phyloP scores from a whole-genome alignment of 257 asterid genomes.

The Ilex asprella region DNA sequence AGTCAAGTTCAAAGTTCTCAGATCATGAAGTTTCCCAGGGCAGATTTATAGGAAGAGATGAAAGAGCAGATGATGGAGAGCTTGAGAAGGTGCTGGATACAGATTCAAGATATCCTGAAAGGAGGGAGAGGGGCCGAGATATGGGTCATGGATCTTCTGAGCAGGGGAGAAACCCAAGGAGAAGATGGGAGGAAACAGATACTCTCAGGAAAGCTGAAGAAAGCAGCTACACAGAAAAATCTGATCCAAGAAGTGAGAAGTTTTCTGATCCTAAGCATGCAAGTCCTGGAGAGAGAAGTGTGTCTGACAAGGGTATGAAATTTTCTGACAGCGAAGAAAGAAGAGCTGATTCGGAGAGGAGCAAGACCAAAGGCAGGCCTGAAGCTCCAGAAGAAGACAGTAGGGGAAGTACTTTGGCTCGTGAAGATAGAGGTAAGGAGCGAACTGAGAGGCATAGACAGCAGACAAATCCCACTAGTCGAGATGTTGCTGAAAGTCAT shows the following conservation, averaged over 20 bases:
- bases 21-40: slow-evolving; percentile 32
- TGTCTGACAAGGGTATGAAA: slow-evolving; percentile 33
- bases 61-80: slow-evolving; percentile 18
- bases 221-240: slow-evolving; percentile 23
- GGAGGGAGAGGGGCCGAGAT: slow-evolving; percentile 54
- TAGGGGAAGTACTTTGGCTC: slow-evolving; percentile 25
- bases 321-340: slow-evolving; percentile 51
- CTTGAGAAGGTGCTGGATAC: slow-evolving; percentile 41
- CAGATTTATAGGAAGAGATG: slow-evolving; percentile 20
- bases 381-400: slow-evolving; percentile 50
- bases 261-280: slow-evolving; percentile 37
- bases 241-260: slow-evolving; percentile 43
- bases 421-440: slow-evolving; percentile 42
- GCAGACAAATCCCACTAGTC: slow-evolving; percentile 29
- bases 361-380: slow-evolving; percentile 39
- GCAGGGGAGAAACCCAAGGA: slow-evolving; percentile 53
- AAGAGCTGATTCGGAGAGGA: slow-evolving; percentile 52
- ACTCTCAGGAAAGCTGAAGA: slow-evolving; percentile 27
- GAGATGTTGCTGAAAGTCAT: slow-evolving; percentile 34
- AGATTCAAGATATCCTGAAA: slow-evolving; percentile 40
- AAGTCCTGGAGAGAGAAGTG: slow-evolving; percentile 38
- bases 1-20: slow-evolving; percentile 35
- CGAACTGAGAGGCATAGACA: slow-evolving; percentile 48
- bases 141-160: slow-evolving; percentile 45
- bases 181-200: slow-evolving; percentile 80